These are phyloP conservation scores for Lactarius sp. DNA, from an alignment of 768 basidiomycete species.

Conservation along the genomic window DNA sequence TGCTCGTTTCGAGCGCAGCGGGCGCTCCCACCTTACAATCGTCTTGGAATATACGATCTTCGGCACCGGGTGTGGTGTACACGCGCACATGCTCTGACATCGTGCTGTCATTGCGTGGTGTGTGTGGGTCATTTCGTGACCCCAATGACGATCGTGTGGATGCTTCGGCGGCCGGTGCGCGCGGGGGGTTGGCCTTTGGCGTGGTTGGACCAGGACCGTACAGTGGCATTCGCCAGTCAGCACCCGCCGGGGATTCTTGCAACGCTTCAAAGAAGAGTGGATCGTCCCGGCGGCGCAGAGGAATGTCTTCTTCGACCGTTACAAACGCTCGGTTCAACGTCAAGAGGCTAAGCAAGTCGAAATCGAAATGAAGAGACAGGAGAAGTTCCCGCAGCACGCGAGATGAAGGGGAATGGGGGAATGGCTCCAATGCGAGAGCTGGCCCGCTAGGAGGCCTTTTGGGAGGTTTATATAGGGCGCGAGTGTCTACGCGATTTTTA, in stretches of 20 bases:
- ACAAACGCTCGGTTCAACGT: too few relatives aligned
- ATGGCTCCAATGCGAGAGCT: too few relatives aligned
- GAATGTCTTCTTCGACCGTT: slow-evolving; percentile 51
- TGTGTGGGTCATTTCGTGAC: slow-evolving; percentile 45
- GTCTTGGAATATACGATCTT: slow-evolving; percentile 28
- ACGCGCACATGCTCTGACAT: slow-evolving; percentile 31
- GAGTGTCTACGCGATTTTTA: too few relatives aligned
- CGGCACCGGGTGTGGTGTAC: slow-evolving; percentile 28
- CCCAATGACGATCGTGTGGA: slow-evolving; percentile 39
- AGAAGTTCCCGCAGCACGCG: too few relatives aligned
- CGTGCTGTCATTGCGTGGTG: slow-evolving; percentile 51
- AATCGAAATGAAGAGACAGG: too few relatives aligned
- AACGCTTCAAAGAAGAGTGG: slow-evolving; percentile 52
- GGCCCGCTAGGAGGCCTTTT: too few relatives aligned
- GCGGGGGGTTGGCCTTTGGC: slow-evolving; percentile 32
- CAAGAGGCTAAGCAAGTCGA: too few relatives aligned
- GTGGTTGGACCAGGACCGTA: slow-evolving; percentile 41
- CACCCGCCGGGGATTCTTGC: slow-evolving; percentile 49
- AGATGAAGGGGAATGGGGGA: too few relatives aligned
- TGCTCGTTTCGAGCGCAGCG: too few relatives aligned
- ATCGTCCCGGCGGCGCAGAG: slow-evolving; percentile 42
- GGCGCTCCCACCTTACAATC: too few relatives aligned
- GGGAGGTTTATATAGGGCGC: too few relatives aligned
- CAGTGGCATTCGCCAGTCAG: slow-evolving; percentile 41
- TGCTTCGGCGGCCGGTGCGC: slow-evolving; percentile 19